Evolutionary conservation across 2,329 filamentous ascomycete species (phyloP).

Genomic region (Rhinocladiella similis): DNA sequence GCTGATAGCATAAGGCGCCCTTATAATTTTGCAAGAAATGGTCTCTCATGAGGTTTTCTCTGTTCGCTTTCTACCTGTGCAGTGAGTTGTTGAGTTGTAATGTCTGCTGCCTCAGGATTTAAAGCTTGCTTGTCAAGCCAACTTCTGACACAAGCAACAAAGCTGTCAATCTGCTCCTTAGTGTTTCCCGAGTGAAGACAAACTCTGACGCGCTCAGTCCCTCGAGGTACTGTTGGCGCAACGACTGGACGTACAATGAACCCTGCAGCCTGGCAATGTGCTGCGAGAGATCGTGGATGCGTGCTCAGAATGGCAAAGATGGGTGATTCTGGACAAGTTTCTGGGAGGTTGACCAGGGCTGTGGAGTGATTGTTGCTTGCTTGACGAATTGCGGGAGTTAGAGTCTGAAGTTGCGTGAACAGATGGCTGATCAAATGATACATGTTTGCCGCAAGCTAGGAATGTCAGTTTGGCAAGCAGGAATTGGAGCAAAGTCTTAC

Average conservation of each 20-base stretch:
- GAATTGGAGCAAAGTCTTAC: constrained; percentile 34
- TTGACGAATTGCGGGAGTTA: constrained; percentile 38
- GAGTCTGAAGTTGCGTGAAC: constrained; percentile 46
- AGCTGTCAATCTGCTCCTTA: constrained; percentile 53
- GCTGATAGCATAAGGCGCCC: too few relatives aligned
- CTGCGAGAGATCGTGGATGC: constrained; percentile 59
- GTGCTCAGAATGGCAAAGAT: constrained; percentile 65
- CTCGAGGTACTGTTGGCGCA: constrained; percentile 65
- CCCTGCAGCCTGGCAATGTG: constrained; percentile 58
- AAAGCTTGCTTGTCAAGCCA: constrained; percentile 44
- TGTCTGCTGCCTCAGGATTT: too few relatives aligned
- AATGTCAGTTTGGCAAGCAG: constrained; percentile 18
- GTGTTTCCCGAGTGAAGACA: constrained; percentile 70
- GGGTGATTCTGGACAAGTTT: constrained; percentile 53
- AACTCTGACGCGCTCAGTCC: constrained; percentile 64
- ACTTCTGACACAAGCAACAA: constrained; percentile 50
- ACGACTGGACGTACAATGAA: constrained; percentile 67
- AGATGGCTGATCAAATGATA: constrained; percentile 49
- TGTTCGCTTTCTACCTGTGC: too few relatives aligned
- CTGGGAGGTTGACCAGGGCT: constrained; percentile 21
- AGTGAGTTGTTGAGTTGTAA: background rate
- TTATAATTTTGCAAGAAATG: too few relatives aligned
- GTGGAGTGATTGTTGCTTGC: constrained; percentile 39
- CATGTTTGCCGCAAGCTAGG: constrained; percentile 46
- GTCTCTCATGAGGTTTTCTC: too few relatives aligned